These are phyloP conservation scores for Diutina rugosa DNA, from an alignment of 1,139 yeast genomes.

Conservation along the genomic window DNA sequence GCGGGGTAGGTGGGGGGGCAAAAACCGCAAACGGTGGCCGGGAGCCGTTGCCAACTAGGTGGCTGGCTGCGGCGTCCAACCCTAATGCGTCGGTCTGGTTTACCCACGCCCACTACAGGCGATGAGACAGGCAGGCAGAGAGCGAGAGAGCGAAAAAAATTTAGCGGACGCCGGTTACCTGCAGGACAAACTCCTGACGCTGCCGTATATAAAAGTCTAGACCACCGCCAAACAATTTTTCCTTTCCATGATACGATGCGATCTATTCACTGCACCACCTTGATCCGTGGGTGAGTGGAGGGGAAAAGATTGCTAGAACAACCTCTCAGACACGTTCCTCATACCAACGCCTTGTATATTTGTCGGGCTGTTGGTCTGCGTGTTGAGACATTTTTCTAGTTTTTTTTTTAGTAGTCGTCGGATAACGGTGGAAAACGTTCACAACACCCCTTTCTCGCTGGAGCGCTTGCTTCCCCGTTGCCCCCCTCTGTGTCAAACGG, in stretches of 20 bases:
- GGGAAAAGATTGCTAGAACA: slow-evolving; percentile 31
- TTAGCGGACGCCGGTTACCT: neutral
- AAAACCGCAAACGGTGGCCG: too few relatives aligned
- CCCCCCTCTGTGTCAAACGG: neutral
- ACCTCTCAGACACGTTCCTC: slow-evolving; percentile 22
- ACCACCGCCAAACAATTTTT: slow-evolving; percentile 5
- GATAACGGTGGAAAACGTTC: too few relatives aligned
- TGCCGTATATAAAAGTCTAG: neutral
- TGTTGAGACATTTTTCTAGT: neutral
- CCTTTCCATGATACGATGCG: slow-evolving; percentile 37
- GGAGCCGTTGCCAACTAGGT: too few relatives aligned
- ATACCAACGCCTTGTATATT: slow-evolving; percentile 11
- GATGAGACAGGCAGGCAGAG: neutral
- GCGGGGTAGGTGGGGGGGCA: too few relatives aligned
- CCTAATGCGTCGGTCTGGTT: neutral
- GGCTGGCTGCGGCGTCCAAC: neutral
- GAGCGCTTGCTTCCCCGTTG: neutral
- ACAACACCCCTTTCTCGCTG: too few relatives aligned
- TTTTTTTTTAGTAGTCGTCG: neutral
- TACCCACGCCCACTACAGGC: neutral
- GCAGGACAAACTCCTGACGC: neutral
- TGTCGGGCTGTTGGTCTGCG: neutral
- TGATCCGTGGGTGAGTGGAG: slow-evolving; percentile 34
- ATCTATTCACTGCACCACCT: slow-evolving; percentile 52
- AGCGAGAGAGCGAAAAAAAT: neutral